phyloP scores from a whole-genome alignment of 225 moss, liverwort and hornwort genomes.

The Climacium dendroides region DNA sequence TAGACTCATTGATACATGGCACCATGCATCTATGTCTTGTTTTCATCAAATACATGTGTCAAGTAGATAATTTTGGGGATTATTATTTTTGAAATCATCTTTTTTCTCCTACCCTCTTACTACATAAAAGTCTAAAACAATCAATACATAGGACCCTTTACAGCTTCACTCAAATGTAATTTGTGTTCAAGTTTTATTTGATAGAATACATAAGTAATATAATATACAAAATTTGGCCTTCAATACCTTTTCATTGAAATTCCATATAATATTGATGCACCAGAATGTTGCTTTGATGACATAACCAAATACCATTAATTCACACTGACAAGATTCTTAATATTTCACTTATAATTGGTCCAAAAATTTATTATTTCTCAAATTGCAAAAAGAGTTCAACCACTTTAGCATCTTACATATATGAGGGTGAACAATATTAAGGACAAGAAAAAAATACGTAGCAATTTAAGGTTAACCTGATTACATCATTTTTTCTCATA shows the following conservation, averaged over 20 bases:
- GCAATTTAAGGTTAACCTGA: too few species aligned
- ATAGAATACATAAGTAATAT: neutral
- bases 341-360: neutral
- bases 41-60: neutral
- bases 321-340: neutral
- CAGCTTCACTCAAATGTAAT: neutral
- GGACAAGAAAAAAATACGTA: too few species aligned
- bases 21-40: neutral
- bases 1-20: neutral
- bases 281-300: neutral
- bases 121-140: neutral
- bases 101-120: too few species aligned
- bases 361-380: neutral
- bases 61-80: neutral
- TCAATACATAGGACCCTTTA: rapidly evolving
- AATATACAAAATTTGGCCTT: neutral
- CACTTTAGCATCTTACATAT: too few species aligned
- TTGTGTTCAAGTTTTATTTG: neutral
- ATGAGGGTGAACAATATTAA: too few species aligned
- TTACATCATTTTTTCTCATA: too few species aligned
- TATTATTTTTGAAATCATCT: neutral
- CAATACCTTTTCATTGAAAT: neutral
- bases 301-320: neutral
- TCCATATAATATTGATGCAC: neutral
- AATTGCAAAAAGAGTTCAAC: neutral